Evolutionary conservation across 306 rosid genomes (phyloP).

Genomic region (Gastrolobium bilobum): DNA sequence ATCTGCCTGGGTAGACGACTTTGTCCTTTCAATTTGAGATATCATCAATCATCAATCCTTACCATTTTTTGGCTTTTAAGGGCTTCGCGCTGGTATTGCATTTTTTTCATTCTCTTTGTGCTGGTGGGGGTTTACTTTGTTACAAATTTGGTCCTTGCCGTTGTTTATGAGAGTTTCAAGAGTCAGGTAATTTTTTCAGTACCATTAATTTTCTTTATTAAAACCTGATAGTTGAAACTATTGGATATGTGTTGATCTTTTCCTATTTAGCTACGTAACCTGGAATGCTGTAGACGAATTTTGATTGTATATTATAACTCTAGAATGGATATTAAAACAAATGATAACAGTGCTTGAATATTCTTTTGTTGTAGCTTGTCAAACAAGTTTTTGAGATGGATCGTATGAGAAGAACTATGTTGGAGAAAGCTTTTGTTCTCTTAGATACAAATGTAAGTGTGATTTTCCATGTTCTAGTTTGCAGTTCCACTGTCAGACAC

Average conservation of each 20-base stretch:
- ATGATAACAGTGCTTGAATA: conserved; percentile 43
- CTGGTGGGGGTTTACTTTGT: conserved; percentile 96
- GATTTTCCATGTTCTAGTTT: conserved; percentile 34
- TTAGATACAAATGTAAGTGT: conserved; percentile 75
- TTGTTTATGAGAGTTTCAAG: conserved; percentile 95
- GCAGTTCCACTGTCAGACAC: conserved; percentile 1
- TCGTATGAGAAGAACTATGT: conserved; percentile 62
- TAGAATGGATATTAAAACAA: conserved; percentile 42
- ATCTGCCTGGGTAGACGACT: conserved; percentile 37
- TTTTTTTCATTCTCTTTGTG: conserved; percentile 85
- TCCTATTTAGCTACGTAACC: conserved; percentile 37
- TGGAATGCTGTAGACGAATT: conserved; percentile 16
- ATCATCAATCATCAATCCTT: conserved; percentile 28
- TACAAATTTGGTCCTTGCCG: conserved; percentile 95
- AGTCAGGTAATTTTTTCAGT: conserved; percentile 69
- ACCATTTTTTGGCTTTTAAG: conserved; percentile 60
- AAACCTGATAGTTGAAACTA: conserved; percentile 7
- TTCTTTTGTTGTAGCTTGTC: conserved; percentile 70
- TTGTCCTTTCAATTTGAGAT: conserved; percentile 42
- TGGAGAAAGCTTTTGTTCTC: conserved; percentile 85
- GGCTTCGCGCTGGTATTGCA: conserved; percentile 92
- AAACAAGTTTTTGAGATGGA: conserved; percentile 88
- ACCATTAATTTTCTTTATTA: conserved; percentile 26
- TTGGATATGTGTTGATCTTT: conserved; percentile 33
- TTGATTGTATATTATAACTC: conserved; percentile 36